phyloP scores from a whole-genome alignment of 2,329 filamentous ascomycete species.

The Rachicladosporium sp. region DNA sequence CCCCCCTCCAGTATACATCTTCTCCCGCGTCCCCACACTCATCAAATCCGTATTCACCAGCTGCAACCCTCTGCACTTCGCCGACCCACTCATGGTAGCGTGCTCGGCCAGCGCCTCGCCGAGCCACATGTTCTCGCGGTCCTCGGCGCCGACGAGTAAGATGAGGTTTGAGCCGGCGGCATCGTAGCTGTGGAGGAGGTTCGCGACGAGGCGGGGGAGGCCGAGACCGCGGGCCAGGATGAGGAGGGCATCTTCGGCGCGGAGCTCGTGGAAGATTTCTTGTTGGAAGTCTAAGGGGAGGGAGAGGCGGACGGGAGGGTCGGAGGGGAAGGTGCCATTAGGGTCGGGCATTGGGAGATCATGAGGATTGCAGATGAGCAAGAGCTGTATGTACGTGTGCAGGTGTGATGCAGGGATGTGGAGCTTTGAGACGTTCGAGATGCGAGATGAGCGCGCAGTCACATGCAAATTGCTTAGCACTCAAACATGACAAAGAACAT shows the following conservation, averaged over 20 bases:
- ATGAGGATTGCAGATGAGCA: too few relatives aligned
- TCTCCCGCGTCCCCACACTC: constrained; percentile 75
- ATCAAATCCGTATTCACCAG: constrained; percentile 92
- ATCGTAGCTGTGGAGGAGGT: constrained; percentile 92
- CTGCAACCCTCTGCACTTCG: constrained; percentile 71
- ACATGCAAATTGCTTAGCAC: too few relatives aligned
- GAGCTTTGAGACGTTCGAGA: too few relatives aligned
- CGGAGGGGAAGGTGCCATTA: constrained; percentile 1
- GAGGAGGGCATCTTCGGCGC: constrained; percentile 84
- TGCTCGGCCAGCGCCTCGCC: constrained; percentile 93
- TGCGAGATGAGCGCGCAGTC: too few relatives aligned
- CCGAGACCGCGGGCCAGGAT: constrained; percentile 85
- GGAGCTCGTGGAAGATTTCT: constrained; percentile 81
- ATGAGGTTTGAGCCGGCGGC: constrained; percentile 88
- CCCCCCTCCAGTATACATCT: constrained; percentile 79
- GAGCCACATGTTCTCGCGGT: constrained; percentile 92
- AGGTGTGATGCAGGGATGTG: too few relatives aligned
- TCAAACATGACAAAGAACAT: too few relatives aligned
- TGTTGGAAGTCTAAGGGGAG: constrained; percentile 85
- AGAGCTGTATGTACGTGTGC: too few relatives aligned
- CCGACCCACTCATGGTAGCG: constrained; percentile 74
- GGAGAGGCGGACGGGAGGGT: constrained; percentile 61
- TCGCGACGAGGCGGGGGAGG: constrained; percentile 84
- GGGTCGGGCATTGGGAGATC: constrained; percentile 1
- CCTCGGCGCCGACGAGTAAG: constrained; percentile 76